Evolutionary conservation across 2,329 filamentous ascomycete species (phyloP).

Genomic region (Zymoseptoria brevis): DNA sequence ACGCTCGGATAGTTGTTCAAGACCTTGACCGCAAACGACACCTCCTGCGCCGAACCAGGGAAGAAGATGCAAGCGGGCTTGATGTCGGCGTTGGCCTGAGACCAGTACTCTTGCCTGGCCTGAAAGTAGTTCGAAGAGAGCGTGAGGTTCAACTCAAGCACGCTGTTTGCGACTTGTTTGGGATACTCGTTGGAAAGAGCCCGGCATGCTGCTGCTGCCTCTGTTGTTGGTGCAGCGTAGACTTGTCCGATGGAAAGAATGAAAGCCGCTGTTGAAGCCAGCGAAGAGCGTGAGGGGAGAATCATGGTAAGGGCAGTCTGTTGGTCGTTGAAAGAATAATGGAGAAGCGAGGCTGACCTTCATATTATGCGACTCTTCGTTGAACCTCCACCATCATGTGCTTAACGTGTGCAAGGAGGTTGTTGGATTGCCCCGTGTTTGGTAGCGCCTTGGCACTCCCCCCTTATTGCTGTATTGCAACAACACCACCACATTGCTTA

Average conservation of each 20-base stretch:
- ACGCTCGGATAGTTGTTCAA: slow-evolving; percentile 41
- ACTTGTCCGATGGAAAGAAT: neutral
- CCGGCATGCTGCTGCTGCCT: slow-evolving; percentile 3
- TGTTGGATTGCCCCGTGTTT: too few species aligned
- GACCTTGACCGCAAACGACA: slow-evolving; percentile 45
- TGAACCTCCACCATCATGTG: neutral
- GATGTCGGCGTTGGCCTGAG: slow-evolving; percentile 13
- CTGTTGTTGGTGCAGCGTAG: slow-evolving; percentile 1
- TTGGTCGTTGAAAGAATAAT: neutral
- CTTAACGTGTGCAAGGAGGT: too few species aligned
- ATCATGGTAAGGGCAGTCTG: neutral
- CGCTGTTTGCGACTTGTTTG: slow-evolving; percentile 10
- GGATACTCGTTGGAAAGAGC: slow-evolving; percentile 4
- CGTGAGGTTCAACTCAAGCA: slow-evolving; percentile 7
- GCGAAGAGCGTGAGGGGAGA: neutral
- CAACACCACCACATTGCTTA: too few species aligned
- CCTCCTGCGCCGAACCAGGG: slow-evolving; percentile 44
- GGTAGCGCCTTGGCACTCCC: too few species aligned
- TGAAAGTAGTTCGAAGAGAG: slow-evolving; percentile 11
- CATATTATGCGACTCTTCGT: neutral
- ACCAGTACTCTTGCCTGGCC: slow-evolving; percentile 14
- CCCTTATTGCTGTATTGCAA: too few species aligned
- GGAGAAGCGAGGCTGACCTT: neutral
- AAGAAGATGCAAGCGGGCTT: slow-evolving; percentile 28
- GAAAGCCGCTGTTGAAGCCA: neutral